A percentile compares a stretch with the other conserved stretches of the same genome.
Conservation (phyloP, 2,329 filamentous ascomycete genomes). For the Thelonectria olida region DNA sequence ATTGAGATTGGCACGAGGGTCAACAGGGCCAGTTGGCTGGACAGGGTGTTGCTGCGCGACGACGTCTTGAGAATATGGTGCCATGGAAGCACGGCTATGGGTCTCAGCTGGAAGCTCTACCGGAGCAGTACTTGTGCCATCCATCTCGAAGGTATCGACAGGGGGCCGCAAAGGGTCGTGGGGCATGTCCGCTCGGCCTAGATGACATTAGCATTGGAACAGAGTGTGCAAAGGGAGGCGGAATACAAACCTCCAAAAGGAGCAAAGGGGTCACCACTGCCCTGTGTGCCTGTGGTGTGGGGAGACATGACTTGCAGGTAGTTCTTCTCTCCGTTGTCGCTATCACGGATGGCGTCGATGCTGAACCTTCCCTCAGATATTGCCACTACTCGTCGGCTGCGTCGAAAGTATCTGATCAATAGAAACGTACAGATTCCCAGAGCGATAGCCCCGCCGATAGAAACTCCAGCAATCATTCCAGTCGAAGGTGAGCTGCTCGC, state of each 20-base stretch:
- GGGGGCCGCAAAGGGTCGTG: conserved; percentile 39
- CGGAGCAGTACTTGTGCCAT: conserved; percentile 43
- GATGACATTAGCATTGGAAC: conserved; percentile 22
- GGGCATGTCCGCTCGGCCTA: conserved; percentile 47
- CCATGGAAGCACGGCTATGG: conserved; percentile 8
- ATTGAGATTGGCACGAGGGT: conserved; percentile 48
- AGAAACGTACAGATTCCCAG: conserved; percentile 39
- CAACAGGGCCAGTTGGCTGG: conserved; percentile 29
- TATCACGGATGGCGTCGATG: neutral
- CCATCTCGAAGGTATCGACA: conserved; percentile 50
- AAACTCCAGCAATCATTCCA: conserved; percentile 47
- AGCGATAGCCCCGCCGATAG: conserved; percentile 41
- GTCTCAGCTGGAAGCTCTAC: conserved; percentile 46
- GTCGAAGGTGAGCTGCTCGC: conserved; percentile 33
- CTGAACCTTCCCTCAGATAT: neutral
- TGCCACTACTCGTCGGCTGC: conserved; percentile 22
- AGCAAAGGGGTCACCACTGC: conserved; percentile 50
- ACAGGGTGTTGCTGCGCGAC: conserved; percentile 18
- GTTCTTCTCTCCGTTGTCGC: conserved; percentile 40
- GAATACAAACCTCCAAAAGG: conserved; percentile 54
- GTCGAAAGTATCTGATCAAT: conserved; percentile 32
- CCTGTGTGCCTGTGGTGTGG: conserved; percentile 39
- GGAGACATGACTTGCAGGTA: conserved; percentile 36
- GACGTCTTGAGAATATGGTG: conserved; percentile 14
- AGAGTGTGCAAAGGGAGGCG: neutral